Evolutionary conservation across 768 basidiomycete species (phyloP).

Genomic region (Trametopsis cervina): DNA sequence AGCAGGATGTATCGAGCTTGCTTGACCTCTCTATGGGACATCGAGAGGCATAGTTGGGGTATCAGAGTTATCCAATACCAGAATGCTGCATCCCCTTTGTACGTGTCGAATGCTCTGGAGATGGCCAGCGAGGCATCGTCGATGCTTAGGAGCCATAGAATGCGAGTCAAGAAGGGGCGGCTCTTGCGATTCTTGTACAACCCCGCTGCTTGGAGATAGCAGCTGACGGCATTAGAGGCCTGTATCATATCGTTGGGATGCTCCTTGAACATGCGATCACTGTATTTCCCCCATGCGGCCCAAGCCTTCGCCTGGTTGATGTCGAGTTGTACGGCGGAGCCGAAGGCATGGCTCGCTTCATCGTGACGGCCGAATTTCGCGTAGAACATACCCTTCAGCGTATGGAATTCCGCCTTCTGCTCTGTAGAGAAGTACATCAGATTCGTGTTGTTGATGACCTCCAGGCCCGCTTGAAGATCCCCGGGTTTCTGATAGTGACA

Average conservation of each 20-base stretch:
- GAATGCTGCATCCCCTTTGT: slow-evolving; percentile 92
- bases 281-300: slow-evolving; percentile 97
- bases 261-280: slow-evolving; percentile 91
- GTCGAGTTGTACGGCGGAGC: slow-evolving; percentile 94
- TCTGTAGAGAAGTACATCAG: slow-evolving; percentile 91
- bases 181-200: slow-evolving; percentile 92
- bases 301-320: slow-evolving; percentile 93
- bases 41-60: slow-evolving; percentile 85
- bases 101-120: slow-evolving; percentile 82
- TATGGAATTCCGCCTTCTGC: slow-evolving; percentile 98
- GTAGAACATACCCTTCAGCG: slow-evolving; percentile 98
- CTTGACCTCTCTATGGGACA: slow-evolving; percentile 88
- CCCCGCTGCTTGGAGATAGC: slow-evolving; percentile 96
- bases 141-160: slow-evolving; percentile 93
- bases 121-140: slow-evolving; percentile 73
- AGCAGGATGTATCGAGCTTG: slow-evolving; percentile 86
- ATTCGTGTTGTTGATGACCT: slow-evolving; percentile 99
- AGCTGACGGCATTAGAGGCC: slow-evolving; percentile 90
- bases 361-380: slow-evolving; percentile 79
- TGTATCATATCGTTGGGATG: slow-evolving; percentile 61
- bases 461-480: slow-evolving; percentile 88
- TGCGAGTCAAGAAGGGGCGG: slow-evolving; percentile 82
- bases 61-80: slow-evolving; percentile 99
- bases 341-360: slow-evolving; percentile 88
- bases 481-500: slow-evolving; percentile 96